phyloP scores from a whole-genome alignment of 139 green algal genomes.

The Haematococcus lacustris region DNA sequence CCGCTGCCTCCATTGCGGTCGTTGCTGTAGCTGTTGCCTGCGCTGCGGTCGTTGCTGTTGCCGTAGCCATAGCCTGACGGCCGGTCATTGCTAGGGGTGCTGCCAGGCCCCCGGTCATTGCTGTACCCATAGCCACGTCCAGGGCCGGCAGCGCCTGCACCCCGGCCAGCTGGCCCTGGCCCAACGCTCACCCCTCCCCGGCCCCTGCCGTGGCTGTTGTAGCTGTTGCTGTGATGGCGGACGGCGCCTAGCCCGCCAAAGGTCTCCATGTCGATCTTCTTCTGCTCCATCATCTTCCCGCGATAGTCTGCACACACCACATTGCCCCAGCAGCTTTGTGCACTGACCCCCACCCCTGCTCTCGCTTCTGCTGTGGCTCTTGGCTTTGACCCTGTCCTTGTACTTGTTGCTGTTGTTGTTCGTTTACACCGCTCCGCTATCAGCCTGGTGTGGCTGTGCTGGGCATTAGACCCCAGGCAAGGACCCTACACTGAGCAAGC shows the following conservation, averaged over 20 bases:
- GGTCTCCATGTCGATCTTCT: constrained; percentile 71
- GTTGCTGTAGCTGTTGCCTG: no score
- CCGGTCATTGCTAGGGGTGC: no score
- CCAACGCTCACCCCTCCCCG: not conserved
- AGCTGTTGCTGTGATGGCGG: not conserved
- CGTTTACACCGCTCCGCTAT: not conserved
- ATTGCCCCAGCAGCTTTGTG: constrained; percentile 43
- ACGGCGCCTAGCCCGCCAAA: constrained; percentile 59
- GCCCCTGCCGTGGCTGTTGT: not conserved
- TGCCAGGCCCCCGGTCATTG: no score
- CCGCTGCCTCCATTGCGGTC: no score
- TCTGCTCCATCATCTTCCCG: constrained; percentile 45
- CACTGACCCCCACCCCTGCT: not conserved
- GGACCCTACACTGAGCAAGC: no score
- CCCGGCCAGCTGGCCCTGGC: not conserved
- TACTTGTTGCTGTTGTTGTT: not conserved
- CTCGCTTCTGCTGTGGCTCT: not conserved
- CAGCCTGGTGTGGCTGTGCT: not conserved
- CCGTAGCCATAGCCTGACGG: no score
- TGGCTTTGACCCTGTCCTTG: not conserved
- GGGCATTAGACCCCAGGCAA: no score
- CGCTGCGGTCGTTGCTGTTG: no score
- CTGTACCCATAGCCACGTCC: no score
- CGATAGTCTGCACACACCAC: constrained; percentile 32
- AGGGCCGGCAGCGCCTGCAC: no score